Evolutionary conservation across 1,284 basidiomycete species (phyloP), one percentile per base, ranked within the genome.

Genomic region (Uromyces viciae-fabae): DNA sequence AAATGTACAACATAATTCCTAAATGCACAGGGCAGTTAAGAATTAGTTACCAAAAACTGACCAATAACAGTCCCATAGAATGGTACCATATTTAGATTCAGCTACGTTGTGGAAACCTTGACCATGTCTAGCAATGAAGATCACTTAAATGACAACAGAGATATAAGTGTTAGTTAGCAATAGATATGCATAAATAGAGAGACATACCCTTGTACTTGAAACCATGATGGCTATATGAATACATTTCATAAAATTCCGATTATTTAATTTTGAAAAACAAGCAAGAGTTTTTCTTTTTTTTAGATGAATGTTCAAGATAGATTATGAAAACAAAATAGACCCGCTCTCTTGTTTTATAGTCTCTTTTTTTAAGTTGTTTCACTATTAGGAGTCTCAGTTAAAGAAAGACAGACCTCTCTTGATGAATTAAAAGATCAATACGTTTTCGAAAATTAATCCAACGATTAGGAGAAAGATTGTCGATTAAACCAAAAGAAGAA

Each of bases 71-170:
- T 84, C 83, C 82, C 81, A 82, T 36, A 83, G 84, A 3, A 81
- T 76, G 0, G 88, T 88, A 0, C 93, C 92, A 84, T 94, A 92
- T 84, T 92, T 91, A 11, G 86, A 85, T 83, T 91, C 90, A 0
- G 88, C 94, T 7, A 92, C 87, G 82, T 94, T 94, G 85, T 94
- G 62, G 82, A 87, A 90, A 46, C 92, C 92, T 86, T 93, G 87
- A 0, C 92, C 92, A 82, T 93, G 92, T 82, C 92, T 87, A 2
- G 89, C 89, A 17, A 92, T 85, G 81, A 90, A 90, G 79, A 93
- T 87, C 14, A 92, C 83, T 72, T 36, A 36, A 68, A 71, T 9
- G 49, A 49, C 28, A 28, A 49, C 14, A 40, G 42, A 14, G 25
- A 33, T 64, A 9, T 17, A 22, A 64, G 36, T 28, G 15, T 33